A percentile compares a stretch with the other conserved stretches of the same genome.
These are phyloP conservation scores for Claviceps sp. DNA, from an alignment of 2,329 filamentous ascomycete genomes.

Conservation along the genomic window DNA sequence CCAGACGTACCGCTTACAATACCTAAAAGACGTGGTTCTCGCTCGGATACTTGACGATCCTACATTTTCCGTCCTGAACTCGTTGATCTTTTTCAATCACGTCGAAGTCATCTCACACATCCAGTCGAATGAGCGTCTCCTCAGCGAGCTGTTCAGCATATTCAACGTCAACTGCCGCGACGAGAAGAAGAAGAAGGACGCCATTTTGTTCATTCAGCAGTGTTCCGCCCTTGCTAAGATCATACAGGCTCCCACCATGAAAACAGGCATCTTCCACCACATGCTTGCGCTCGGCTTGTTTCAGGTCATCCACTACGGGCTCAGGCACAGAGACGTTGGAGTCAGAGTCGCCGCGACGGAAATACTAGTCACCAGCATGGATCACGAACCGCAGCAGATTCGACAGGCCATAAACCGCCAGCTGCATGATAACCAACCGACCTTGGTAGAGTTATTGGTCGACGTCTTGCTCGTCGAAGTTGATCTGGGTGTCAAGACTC, in stretches of 20 bases:
- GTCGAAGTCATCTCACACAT: slow-evolving; percentile 94
- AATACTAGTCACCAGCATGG: slow-evolving; percentile 84
- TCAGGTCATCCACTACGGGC: slow-evolving; percentile 79
- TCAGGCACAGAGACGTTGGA: slow-evolving; percentile 70
- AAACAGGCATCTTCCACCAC: slow-evolving; percentile 76
- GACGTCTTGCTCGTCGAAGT: slow-evolving; percentile 83
- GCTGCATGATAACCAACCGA: slow-evolving; percentile 72
- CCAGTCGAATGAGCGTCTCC: slow-evolving; percentile 64
- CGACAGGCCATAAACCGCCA: slow-evolving; percentile 86
- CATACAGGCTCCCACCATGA: slow-evolving; percentile 58
- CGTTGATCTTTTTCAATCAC: slow-evolving; percentile 97
- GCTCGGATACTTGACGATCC: slow-evolving; percentile 94
- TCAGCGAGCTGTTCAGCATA: slow-evolving; percentile 77
- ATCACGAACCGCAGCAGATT: slow-evolving; percentile 91
- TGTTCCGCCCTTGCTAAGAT: slow-evolving; percentile 92
- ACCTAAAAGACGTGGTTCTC: slow-evolving; percentile 95
- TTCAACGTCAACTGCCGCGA: slow-evolving; percentile 56
- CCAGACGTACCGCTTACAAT: slow-evolving; percentile 88
- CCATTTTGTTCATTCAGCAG: slow-evolving; percentile 91
- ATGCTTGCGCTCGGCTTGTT: slow-evolving; percentile 81
- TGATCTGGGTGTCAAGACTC: slow-evolving; percentile 87
- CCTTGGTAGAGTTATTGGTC: slow-evolving; percentile 82
- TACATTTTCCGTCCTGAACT: slow-evolving; percentile 94
- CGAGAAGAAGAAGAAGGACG: slow-evolving; percentile 72
- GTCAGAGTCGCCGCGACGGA: slow-evolving; percentile 89